Evolutionary conservation across 495 filamentous ascomycete genomes (phyloP).

Genomic region (Podospora fimiseda): DNA sequence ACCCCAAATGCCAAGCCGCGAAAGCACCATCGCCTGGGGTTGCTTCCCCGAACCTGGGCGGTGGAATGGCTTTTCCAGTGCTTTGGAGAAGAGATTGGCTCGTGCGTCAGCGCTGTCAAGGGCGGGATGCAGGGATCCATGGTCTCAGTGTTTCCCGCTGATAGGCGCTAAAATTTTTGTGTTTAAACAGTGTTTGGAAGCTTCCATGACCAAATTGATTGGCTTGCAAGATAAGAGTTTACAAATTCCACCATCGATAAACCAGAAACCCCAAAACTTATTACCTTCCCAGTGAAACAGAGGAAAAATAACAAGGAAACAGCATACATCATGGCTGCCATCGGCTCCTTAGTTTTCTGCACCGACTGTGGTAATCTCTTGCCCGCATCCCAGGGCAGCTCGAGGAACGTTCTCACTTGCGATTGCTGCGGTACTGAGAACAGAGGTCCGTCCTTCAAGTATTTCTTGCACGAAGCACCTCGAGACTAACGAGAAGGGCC

Average conservation of each 20-base stretch:
- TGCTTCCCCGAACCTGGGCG: background rate
- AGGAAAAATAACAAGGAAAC: background rate
- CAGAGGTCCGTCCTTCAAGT: constrained; percentile 51
- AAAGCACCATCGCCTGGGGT: background rate
- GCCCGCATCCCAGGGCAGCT: constrained; percentile 66
- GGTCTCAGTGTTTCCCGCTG: background rate
- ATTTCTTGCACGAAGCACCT: background rate
- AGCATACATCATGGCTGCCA: constrained; percentile 60
- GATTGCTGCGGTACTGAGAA: constrained; percentile 79
- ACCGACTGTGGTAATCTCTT: constrained; percentile 89
- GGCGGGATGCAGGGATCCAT: background rate
- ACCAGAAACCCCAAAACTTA: too few species aligned
- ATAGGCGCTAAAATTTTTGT: constrained; percentile 1
- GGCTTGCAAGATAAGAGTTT: too few species aligned
- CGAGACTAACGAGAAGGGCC: constrained; percentile 2
- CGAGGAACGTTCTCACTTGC: constrained; percentile 70
- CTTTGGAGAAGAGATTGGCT: background rate
- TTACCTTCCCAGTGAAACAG: background rate
- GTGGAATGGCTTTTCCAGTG: background rate
- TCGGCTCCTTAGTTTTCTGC: constrained; percentile 90
- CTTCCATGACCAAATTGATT: too few species aligned
- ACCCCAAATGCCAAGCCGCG: background rate
- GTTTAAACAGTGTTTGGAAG: background rate
- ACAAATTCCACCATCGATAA: too few species aligned
- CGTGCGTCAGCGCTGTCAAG: background rate